Evolutionary conservation across 345 rosid genomes (phyloP), one percentile per base, ranked within the genome.

Genomic region (Turnera subulata): DNA sequence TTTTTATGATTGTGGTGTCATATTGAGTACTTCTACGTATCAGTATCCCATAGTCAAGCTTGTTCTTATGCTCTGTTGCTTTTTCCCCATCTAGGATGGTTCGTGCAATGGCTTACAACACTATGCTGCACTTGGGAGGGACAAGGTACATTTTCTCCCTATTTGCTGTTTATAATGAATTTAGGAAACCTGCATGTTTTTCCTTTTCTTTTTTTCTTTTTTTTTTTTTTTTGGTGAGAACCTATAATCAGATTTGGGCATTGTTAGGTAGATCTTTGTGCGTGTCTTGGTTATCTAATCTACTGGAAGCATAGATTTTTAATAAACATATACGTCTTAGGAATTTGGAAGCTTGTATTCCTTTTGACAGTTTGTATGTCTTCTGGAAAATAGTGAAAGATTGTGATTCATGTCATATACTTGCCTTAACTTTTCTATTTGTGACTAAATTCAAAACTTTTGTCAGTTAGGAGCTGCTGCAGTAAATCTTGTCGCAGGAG

Each of bases 41-140:
- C 9, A 18, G 26, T 12, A 32, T 32, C 33, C 39, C 22, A 15
- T 50, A 35, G 18, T 52, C 13, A n/a, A 51, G 26, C 24, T 37
- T 65, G 26, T 16, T 48, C 32, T 50, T 19, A 59, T 16, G 16
- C 19, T 46, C 44, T 21, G 18, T 64, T 24, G 38, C 54, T 33
- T 54, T 69, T 46, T 56, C 69, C 47, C 46, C 64, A 61, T 55
- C 75, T 51, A 93, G 99, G 99, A 94, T 81, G 99, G 99, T 71
- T 90, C 99, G n/a, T 90, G 99, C 68, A 94, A 94, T 74, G 99
- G 99, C 55, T 79, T 94, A 64, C 99, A 94, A 72, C 99, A 94
- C 66, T 94, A 94, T 80, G 99, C 99, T 74, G 99, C 99, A 43
- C 80, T 90, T 60, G 97, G 99, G 67, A 87, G 97, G 76, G 99